phyloP scores from a whole-genome alignment of 768 basidiomycete species.

The Lactarius vividus region DNA sequence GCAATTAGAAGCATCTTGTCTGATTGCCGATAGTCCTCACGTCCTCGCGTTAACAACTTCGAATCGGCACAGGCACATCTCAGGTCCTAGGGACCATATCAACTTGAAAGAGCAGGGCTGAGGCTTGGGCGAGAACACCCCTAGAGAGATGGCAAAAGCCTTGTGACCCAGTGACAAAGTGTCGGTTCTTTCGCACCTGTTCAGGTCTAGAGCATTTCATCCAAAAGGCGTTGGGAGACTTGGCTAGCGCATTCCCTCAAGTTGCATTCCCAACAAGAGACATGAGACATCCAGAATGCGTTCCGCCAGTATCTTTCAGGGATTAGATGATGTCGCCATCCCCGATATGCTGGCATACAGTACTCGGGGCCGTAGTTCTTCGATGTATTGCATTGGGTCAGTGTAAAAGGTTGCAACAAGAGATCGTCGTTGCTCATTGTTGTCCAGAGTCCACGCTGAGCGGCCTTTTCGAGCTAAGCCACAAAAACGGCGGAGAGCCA shows the following conservation, averaged over 20 bases:
- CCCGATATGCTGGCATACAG: neutral
- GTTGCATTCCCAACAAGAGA: neutral
- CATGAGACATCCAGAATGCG: neutral
- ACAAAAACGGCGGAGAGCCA: neutral
- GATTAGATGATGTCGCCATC: neutral
- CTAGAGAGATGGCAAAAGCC: neutral
- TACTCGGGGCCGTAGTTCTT: neutral
- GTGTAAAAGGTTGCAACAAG: neutral
- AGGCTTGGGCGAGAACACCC: neutral
- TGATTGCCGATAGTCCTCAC: neutral
- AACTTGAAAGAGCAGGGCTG: neutral
- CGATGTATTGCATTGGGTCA: neutral
- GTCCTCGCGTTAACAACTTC: neutral
- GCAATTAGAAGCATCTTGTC: neutral
- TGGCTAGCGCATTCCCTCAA: neutral
- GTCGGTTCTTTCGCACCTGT: neutral
- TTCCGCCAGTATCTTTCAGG: neutral
- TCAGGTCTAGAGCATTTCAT: neutral
- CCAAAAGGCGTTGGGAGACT: neutral
- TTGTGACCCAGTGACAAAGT: neutral
- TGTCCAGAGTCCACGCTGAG: neutral
- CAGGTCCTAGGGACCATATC: neutral
- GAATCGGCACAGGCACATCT: neutral
- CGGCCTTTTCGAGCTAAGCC: neutral
- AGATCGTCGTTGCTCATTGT: neutral